Conservation (phyloP, 176 grass and related monocot genomes). For the Triticum dicoccoides region DNA sequence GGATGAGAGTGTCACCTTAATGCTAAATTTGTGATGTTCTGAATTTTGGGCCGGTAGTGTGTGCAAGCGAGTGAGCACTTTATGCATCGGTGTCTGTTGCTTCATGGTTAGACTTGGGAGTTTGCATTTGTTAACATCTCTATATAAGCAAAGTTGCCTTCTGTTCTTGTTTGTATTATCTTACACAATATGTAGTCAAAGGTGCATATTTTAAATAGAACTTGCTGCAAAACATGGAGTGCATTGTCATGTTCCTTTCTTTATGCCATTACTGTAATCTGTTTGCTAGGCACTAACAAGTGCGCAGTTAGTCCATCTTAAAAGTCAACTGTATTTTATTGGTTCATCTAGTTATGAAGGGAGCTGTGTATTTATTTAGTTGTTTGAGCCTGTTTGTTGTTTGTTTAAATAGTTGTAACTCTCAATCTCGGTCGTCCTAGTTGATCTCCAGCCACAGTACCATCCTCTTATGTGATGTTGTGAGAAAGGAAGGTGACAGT, state of each 20-base stretch:
- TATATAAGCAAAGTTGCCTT: not conserved
- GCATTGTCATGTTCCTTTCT: not conserved
- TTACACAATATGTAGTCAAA: not conserved
- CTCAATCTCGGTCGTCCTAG: not conserved
- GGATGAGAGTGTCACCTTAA: not conserved
- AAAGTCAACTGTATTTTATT: not conserved
- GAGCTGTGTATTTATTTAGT: not conserved
- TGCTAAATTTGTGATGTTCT: not conserved
- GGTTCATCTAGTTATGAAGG: not conserved
- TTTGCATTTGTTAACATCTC: no score
- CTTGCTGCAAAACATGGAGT: not conserved
- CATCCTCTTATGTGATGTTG: not conserved
- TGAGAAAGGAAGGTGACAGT: not conserved
- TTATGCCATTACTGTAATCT: not conserved
- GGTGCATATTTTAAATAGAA: not conserved
- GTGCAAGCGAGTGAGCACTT: not conserved
- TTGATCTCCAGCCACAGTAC: not conserved
- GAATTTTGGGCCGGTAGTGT: not conserved
- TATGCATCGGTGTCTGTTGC: not conserved
- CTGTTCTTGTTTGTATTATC: no score
- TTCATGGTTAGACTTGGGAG: not conserved
- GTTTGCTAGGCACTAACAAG: not conserved
- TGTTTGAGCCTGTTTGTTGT: not conserved
- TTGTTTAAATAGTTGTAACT: not conserved
- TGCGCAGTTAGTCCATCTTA: not conserved